These are phyloP conservation scores for Puccinia triticina DNA, from an alignment of 1,284 basidiomycete genomes.

Conservation along the genomic window DNA sequence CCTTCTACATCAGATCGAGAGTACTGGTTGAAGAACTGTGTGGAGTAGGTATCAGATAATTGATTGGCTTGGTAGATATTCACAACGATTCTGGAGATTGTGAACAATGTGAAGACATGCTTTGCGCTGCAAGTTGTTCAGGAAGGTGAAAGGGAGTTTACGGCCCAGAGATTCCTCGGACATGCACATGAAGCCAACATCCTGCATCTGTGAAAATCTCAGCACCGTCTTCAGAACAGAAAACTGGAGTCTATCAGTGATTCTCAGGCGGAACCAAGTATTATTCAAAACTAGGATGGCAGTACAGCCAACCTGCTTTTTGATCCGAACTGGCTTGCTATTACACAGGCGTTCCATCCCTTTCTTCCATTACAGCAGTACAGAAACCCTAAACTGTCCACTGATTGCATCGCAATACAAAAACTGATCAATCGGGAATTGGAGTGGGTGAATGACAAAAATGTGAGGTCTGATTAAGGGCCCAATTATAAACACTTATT, in stretches of 20 bases:
- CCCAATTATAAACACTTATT: no score
- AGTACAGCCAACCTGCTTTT: conserved; percentile 61
- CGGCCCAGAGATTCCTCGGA: conserved; percentile 63
- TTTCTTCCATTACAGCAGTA: conserved; percentile 68
- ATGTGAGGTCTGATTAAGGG: no score
- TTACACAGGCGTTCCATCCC: conserved; percentile 80
- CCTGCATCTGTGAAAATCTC: background rate
- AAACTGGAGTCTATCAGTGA: background rate
- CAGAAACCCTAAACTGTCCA: conserved; percentile 68
- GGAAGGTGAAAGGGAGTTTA: conserved; percentile 90
- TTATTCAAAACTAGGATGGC: background rate
- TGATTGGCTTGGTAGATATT: background rate
- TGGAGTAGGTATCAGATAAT: background rate
- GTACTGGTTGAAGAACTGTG: conserved; percentile 67
- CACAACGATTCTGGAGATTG: background rate
- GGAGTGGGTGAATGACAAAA: conserved; percentile 68
- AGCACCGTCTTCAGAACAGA: background rate
- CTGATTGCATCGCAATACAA: conserved; percentile 64
- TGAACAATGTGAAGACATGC: conserved; percentile 55
- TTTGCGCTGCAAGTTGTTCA: conserved; percentile 79
- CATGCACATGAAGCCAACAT: conserved; percentile 68
- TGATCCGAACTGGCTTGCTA: conserved; percentile 91
- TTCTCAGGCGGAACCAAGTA: background rate
- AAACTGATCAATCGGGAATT: conserved; percentile 69
- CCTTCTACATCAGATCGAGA: conserved; percentile 61